Evolutionary conservation across 805 yeast genomes (phyloP).

Genomic region (Sugiyamaella marilandica): DNA sequence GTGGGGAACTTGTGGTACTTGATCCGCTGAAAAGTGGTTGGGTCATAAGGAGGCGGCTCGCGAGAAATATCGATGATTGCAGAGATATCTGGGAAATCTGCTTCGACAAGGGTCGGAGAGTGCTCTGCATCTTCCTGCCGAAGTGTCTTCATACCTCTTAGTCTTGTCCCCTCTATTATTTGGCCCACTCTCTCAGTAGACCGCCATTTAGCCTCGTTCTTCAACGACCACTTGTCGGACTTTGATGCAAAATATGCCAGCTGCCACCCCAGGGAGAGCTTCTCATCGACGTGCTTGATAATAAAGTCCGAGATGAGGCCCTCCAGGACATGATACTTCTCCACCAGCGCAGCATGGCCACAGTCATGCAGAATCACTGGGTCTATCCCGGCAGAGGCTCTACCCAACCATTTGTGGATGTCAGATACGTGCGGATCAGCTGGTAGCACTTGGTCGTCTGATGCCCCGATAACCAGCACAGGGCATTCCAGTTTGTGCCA

Average conservation of each 20-base stretch:
- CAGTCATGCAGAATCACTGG: constrained; percentile 38
- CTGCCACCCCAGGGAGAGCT: constrained; percentile 69
- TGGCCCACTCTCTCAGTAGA: constrained; percentile 44
- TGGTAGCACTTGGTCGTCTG: constrained; percentile 54
- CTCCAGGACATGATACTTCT: constrained; percentile 58
- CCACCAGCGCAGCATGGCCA: constrained; percentile 62
- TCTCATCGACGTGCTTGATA: constrained; percentile 44
- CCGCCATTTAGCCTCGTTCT: constrained; percentile 71
- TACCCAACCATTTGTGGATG: constrained; percentile 30
- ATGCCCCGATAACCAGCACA: constrained; percentile 55
- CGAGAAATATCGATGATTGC: constrained; percentile 66
- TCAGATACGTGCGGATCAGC: constrained; percentile 32
- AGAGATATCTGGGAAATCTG: constrained; percentile 44
- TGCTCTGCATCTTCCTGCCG: constrained; percentile 59
- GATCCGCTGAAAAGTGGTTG: constrained; percentile 48
- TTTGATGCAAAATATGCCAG: constrained; percentile 46
- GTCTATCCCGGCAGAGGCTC: constrained; percentile 26
- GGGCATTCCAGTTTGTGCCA: constrained; percentile 40
- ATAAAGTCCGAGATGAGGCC: constrained; percentile 59
- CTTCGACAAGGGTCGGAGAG: constrained; percentile 54
- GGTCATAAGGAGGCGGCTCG: constrained; percentile 64
- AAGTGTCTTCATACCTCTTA: constrained; percentile 71
- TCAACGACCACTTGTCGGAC: constrained; percentile 73
- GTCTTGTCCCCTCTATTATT: constrained; percentile 38
- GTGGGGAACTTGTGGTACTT: constrained; percentile 69